These are phyloP conservation scores for Moricandia moricandioides DNA, from an alignment of 345 rosid species.

Conservation along the genomic window DNA sequence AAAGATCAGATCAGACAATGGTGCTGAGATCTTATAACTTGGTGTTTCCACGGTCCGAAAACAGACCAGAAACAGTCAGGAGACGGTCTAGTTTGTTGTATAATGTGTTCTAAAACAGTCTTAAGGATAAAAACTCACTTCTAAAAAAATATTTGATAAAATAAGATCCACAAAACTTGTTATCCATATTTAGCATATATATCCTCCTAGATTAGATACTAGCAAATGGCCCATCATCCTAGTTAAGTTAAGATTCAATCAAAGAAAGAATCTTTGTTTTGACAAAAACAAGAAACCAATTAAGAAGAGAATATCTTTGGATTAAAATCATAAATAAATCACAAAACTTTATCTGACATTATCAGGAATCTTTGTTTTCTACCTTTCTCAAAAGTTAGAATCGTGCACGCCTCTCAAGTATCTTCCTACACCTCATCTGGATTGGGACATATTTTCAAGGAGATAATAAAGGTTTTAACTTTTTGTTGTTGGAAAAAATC, in stretches of 20 bases:
- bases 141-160: background rate
- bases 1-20: no score
- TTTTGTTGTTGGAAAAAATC: background rate
- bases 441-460: background rate
- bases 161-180: background rate
- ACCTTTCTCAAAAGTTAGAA: constrained; percentile 14
- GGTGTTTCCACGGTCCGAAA: no score
- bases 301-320: background rate
- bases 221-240: background rate
- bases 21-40: no score
- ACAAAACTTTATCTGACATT: background rate
- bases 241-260: background rate
- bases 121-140: background rate
- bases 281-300: background rate
- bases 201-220: background rate
- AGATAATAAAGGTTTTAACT: background rate
- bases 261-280: background rate
- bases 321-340: background rate
- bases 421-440: constrained; percentile 6
- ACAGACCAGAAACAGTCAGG: no score
- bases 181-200: background rate
- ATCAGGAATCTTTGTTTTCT: constrained; percentile 8
- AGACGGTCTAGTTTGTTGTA: no score
- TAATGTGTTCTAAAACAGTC: background rate
- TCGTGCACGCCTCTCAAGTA: constrained; percentile 18